Conservation (phyloP, 768 basidiomycete genomes). For the Rossbeevera mucosa region DNA sequence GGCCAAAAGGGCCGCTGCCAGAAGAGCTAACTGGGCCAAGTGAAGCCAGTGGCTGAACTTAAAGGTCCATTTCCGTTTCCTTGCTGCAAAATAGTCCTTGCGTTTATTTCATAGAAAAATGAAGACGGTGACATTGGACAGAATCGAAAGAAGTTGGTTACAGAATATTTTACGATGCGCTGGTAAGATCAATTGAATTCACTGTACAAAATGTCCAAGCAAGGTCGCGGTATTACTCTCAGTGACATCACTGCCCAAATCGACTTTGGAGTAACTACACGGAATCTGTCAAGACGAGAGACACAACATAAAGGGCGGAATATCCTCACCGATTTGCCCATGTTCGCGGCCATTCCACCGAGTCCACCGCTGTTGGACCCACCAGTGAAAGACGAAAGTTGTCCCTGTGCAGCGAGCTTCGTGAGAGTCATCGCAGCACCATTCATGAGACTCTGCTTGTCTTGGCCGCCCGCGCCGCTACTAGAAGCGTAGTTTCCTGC, state of each 20-base stretch:
- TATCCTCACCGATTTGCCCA: conserved; percentile 42
- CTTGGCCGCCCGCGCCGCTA: conserved; percentile 50
- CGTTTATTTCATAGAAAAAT: no score
- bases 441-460: conserved; percentile 80
- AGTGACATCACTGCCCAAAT: not conserved
- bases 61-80: no score
- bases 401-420: conserved; percentile 73
- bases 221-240: no score
- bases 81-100: no score
- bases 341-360: conserved; percentile 45
- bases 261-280: not conserved
- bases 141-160: no score
- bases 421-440: conserved; percentile 84
- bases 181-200: no score
- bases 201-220: no score
- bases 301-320: not conserved
- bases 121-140: no score
- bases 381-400: conserved; percentile 39
- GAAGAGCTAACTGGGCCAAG: no score
- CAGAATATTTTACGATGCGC: no score
- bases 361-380: conserved; percentile 72
- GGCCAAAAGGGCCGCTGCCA: no score
- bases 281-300: not conserved
- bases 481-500: conserved; percentile 61
- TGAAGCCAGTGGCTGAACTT: no score